Conservation (phyloP, 2,329 filamentous ascomycete genomes). For the Colletotrichum gloeosporioides region DNA sequence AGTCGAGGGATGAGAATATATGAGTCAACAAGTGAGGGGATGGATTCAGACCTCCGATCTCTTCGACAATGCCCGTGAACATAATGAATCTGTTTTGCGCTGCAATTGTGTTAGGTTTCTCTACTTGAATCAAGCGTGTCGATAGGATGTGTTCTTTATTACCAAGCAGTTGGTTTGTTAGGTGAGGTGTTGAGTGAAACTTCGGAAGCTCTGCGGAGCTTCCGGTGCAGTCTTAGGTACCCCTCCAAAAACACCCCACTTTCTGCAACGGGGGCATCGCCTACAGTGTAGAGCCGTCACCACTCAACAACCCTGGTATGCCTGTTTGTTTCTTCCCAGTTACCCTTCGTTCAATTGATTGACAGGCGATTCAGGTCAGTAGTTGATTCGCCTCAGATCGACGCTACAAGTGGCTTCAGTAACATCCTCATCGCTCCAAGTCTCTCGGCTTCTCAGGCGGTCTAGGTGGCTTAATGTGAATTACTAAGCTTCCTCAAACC, state of each 20-base stretch:
- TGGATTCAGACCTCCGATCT: constrained; percentile 80
- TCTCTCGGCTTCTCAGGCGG: neutral
- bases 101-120: neutral
- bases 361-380: neutral
- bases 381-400: neutral
- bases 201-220: constrained; percentile 3
- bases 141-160: neutral
- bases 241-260: constrained; percentile 15
- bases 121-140: neutral
- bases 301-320: neutral
- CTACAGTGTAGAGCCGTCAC: neutral
- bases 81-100: constrained; percentile 51
- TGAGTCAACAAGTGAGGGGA: neutral
- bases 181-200: neutral
- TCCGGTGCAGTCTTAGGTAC: neutral
- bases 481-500: neutral
- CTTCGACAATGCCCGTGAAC: constrained; percentile 96
- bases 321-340: neutral
- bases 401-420: neutral
- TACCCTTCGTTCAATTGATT: neutral
- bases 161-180: neutral
- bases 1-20: neutral
- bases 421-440: neutral
- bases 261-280: neutral
- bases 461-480: neutral